A percentile compares a stretch with the other conserved stretches of the same genome.
These are phyloP conservation scores for Paramecium caudatum DNA, from an alignment of 73 alveolate genomes.

Conservation along the genomic window DNA sequence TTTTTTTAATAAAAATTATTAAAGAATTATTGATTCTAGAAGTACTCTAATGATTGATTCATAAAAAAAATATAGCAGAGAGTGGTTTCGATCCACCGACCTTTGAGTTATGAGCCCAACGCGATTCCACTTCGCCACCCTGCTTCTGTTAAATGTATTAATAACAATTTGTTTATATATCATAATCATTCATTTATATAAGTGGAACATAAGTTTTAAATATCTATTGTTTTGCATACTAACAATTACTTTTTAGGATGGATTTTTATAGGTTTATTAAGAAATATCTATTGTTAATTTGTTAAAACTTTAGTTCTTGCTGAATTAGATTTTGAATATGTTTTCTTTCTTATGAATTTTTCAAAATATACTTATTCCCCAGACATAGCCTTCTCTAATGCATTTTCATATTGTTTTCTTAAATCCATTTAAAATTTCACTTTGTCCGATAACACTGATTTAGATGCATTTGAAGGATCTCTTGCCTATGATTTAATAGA, in stretches of 20 bases:
- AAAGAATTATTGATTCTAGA: too few species aligned
- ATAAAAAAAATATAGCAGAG: slow-evolving; percentile 81
- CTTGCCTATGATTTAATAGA: neutral
- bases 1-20: too few species aligned
- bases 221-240: neutral
- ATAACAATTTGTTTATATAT: too few species aligned
- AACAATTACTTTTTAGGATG: neutral
- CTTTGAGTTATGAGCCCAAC: slow-evolving; percentile 99
- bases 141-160: slow-evolving; percentile 54
- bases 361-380: neutral
- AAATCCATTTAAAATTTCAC: neutral
- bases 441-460: slow-evolving; percentile 28
- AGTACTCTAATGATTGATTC: too few species aligned
- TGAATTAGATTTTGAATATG: neutral
- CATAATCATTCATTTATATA: too few species aligned
- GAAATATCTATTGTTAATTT: neutral
- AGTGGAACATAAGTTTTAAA: slow-evolving; percentile 1
- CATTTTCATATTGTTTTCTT: neutral
- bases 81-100: slow-evolving; percentile 99
- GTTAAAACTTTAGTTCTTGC: neutral
- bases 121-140: slow-evolving; percentile 99
- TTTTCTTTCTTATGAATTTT: too few species aligned
- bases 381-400: neutral
- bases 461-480: slow-evolving; percentile 39
- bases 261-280: neutral